Percentiles rank a stretch among this genome's conserved stretches.
Evolutionary conservation across 768 basidiomycete species (phyloP).

Genomic region (Kwoniella pini): DNA sequence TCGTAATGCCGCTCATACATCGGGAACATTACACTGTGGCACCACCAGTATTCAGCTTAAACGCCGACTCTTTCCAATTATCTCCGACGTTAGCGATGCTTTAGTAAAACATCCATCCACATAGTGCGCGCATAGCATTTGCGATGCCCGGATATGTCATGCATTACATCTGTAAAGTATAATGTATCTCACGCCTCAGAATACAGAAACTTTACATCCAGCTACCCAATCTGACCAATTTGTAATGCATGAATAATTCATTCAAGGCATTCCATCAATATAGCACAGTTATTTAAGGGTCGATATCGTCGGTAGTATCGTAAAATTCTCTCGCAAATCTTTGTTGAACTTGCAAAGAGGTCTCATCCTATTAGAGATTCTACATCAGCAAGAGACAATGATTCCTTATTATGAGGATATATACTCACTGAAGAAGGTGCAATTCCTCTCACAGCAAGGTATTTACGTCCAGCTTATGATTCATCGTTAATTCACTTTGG

Average conservation of each 20-base stretch:
- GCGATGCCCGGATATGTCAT: too few relatives aligned
- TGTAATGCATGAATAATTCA: background rate
- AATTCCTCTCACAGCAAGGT: constrained; percentile 54
- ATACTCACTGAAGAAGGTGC: constrained; percentile 37
- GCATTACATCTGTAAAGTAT: too few relatives aligned
- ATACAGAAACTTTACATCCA: too few relatives aligned
- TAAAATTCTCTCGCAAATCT: constrained; percentile 84
- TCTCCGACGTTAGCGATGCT: constrained; percentile 8
- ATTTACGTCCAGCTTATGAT: constrained; percentile 41
- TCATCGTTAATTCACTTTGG: constrained; percentile 9
- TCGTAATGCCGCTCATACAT: background rate
- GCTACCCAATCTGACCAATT: background rate
- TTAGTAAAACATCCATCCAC: too few relatives aligned
- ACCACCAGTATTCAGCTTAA: background rate
- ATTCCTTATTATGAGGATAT: too few relatives aligned
- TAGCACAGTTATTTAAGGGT: constrained; percentile 16
- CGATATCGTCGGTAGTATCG: constrained; percentile 53
- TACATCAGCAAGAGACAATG: too few relatives aligned
- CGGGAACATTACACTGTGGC: background rate
- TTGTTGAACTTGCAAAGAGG: constrained; percentile 69
- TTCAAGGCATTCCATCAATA: background rate
- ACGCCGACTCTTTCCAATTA: constrained; percentile 16
- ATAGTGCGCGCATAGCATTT: too few relatives aligned
- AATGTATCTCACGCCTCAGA: too few relatives aligned
- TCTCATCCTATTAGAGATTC: constrained; percentile 59